Conservation (phyloP, 306 rosid species). For the Delonix regia region DNA sequence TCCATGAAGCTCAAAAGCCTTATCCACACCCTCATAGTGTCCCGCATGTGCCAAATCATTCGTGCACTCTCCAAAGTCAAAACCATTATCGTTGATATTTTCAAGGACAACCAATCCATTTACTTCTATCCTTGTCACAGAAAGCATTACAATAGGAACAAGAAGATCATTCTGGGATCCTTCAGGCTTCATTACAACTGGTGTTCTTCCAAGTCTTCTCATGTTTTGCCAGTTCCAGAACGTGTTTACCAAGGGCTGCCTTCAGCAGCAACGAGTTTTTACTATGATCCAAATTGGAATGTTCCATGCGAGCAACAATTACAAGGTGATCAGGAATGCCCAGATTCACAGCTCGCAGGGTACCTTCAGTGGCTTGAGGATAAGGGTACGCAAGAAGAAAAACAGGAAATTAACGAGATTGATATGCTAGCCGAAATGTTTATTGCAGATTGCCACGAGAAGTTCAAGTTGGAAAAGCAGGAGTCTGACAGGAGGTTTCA, state of each 20-base stretch:
- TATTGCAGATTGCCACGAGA: constrained; percentile 83
- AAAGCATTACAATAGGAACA: constrained; percentile 40
- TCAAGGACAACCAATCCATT: constrained; percentile 46
- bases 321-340: constrained; percentile 33
- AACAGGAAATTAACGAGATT: constrained; percentile 60
- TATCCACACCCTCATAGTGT: constrained; percentile 63
- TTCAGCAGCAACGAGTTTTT: constrained; percentile 20
- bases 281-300: constrained; percentile 55
- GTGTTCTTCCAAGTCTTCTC: constrained; percentile 81
- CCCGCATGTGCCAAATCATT: constrained; percentile 61
- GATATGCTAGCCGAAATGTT: constrained; percentile 84
- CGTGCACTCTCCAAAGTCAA: constrained; percentile 69
- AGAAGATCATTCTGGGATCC: constrained; percentile 74
- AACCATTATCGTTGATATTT: constrained; percentile 44
- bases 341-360: constrained; percentile 63
- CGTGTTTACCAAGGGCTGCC: constrained; percentile 50
- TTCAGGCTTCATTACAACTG: constrained; percentile 92
- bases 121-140: constrained; percentile 38
- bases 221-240: constrained; percentile 73
- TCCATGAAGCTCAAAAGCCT: constrained; percentile 69
- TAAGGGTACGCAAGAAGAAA: constrained; percentile 38
- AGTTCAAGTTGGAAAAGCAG: constrained; percentile 90
- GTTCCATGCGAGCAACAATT: constrained; percentile 24
- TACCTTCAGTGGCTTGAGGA: constrained; percentile 92
- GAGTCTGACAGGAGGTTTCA: constrained; percentile 86